These are phyloP conservation scores for Neckera pumila DNA, from an alignment of 225 moss, liverwort and hornwort species.

Conservation along the genomic window DNA sequence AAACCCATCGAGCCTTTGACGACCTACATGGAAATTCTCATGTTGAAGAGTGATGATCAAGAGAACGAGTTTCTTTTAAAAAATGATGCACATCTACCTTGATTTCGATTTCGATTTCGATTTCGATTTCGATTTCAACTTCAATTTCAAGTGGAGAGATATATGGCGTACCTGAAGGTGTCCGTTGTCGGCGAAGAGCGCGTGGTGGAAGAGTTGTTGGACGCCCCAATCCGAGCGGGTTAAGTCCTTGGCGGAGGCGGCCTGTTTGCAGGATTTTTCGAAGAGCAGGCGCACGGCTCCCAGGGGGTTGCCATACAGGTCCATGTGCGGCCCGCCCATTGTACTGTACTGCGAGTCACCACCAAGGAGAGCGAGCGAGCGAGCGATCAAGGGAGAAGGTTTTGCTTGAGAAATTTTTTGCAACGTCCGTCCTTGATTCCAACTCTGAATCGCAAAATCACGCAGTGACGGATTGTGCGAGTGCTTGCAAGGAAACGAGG, in stretches of 20 bases:
- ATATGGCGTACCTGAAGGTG: conserved; percentile 28
- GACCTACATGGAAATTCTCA: not conserved
- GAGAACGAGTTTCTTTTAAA: not conserved
- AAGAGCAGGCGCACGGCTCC: conserved; percentile 74
- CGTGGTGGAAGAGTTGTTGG: conserved; percentile 55
- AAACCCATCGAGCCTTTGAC: not conserved
- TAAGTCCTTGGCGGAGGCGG: conserved; percentile 19
- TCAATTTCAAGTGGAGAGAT: not conserved
- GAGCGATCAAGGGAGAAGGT: not conserved
- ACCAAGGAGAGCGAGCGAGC: not conserved
- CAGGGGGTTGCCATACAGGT: conserved; percentile 71
- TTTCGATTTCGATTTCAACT: not conserved
- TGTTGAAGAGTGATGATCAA: not conserved
- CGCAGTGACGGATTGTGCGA: not conserved
- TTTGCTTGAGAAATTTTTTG: not conserved
- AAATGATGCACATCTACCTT: not conserved
- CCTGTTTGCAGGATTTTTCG: conserved; percentile 38
- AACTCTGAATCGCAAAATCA: not conserved
- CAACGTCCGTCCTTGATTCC: not conserved
- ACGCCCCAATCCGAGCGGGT: conserved; percentile 78
- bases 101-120: not conserved
- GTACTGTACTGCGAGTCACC: not conserved
- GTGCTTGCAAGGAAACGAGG: too few relatives aligned
- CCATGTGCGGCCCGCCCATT: conserved; percentile 67
- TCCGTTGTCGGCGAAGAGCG: conserved; percentile 31